A percentile compares a stretch with the other conserved stretches of the same genome.
Evolutionary conservation across 2,329 filamentous ascomycete species (phyloP).

Genomic region (Apiospora hydei): DNA sequence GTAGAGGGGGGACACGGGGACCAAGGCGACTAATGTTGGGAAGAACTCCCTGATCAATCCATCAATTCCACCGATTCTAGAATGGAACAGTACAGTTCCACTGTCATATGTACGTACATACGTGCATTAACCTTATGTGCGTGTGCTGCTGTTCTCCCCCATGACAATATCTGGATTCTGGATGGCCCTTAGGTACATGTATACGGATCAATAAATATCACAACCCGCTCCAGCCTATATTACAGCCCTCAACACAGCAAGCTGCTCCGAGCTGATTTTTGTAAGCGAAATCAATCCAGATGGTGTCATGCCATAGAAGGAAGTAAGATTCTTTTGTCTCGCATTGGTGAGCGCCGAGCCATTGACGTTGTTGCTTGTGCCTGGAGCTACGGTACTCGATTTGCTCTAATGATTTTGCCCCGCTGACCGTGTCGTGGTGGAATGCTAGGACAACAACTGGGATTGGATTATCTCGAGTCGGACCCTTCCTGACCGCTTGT

Average conservation of each 20-base stretch:
- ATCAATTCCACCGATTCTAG: not conserved
- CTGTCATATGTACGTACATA: constrained; percentile 17
- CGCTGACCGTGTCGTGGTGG: constrained; percentile 20
- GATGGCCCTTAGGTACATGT: not conserved
- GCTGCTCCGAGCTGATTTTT: not conserved
- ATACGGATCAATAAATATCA: not conserved
- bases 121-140: constrained; percentile 16
- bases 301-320: not conserved
- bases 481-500: constrained; percentile 12
- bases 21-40: not conserved
- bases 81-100: not conserved
- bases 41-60: not conserved
- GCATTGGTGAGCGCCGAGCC: constrained; percentile 20
- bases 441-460: constrained; percentile 13
- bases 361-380: constrained; percentile 17
- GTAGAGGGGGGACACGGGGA: too few species aligned
- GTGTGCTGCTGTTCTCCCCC: constrained; percentile 5
- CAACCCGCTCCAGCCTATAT: not conserved
- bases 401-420: constrained; percentile 20
- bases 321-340: not conserved
- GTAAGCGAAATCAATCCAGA: not conserved
- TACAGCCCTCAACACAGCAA: not conserved
- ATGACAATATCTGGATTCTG: constrained; percentile 3
- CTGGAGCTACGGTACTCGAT: constrained; percentile 14
- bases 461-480: constrained; percentile 19